Evolutionary conservation across 129 eudicot species (phyloP).

Genomic region (Artemisia argyi): DNA sequence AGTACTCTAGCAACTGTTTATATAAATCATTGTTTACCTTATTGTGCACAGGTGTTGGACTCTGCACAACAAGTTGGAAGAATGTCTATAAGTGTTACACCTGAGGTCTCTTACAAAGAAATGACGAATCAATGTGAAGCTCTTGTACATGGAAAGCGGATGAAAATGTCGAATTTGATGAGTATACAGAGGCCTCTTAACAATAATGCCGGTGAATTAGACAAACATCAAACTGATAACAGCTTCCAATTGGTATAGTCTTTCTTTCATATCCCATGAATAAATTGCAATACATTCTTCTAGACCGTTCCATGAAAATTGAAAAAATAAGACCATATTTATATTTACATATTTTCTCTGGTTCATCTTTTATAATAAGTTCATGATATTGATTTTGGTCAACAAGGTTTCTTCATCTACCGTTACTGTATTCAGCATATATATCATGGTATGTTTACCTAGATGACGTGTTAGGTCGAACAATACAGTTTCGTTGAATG

Average conservation of each 20-base stretch:
- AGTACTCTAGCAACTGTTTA: not conserved
- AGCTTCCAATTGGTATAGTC: constrained; percentile 31
- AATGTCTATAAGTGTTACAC: constrained; percentile 64
- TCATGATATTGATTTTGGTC: not conserved
- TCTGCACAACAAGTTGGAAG: constrained; percentile 87
- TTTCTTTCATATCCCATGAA: constrained; percentile 21
- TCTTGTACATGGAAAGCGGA: constrained; percentile 72
- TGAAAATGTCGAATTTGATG: constrained; percentile 72
- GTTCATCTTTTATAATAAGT: not conserved
- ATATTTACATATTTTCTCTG: not conserved
- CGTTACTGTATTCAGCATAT: not conserved
- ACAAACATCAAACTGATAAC: constrained; percentile 32
- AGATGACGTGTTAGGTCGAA: not conserved
- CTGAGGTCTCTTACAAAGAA: constrained; percentile 75
- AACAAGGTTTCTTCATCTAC: not conserved
- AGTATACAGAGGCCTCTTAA: constrained; percentile 41
- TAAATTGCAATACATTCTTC: constrained; percentile 7
- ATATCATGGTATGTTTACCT: not conserved
- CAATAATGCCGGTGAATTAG: constrained; percentile 29
- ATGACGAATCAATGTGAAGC: constrained; percentile 86
- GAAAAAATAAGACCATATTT: not conserved
- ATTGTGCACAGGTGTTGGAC: constrained; percentile 63
- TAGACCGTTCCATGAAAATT: not conserved
- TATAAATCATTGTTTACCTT: not conserved
- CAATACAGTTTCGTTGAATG: not conserved